These are phyloP conservation scores for Diospyros kaki DNA, from an alignment of 148 eudicot species.

Conservation along the genomic window DNA sequence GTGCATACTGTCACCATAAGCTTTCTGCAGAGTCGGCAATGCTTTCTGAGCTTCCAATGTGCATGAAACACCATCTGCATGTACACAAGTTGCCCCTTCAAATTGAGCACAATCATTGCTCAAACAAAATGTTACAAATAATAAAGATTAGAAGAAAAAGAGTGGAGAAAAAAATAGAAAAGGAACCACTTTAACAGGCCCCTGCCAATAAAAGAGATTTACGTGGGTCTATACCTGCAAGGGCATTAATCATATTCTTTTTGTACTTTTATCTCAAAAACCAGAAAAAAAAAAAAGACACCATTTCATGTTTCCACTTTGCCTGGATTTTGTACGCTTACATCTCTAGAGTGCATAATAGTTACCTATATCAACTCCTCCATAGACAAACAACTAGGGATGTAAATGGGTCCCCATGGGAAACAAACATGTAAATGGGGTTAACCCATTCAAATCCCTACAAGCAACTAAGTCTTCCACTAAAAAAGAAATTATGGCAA, in stretches of 20 bases:
- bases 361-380: not conserved
- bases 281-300: not conserved
- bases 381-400: not conserved
- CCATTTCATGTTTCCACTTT: not conserved
- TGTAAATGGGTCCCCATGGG: too few species aligned
- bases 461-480: not conserved
- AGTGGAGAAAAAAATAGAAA: not conserved
- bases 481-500: not conserved
- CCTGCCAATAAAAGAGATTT: not conserved
- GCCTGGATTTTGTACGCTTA: not conserved
- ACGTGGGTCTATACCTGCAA: not conserved
- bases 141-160: not conserved
- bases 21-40: constrained; percentile 68
- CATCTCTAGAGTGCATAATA: constrained; percentile 1
- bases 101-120: not conserved
- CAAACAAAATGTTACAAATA: not conserved
- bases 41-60: constrained; percentile 60
- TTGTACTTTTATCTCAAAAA: not conserved
- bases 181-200: not conserved
- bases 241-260: not conserved
- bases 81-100: not conserved
- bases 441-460: too few species aligned
- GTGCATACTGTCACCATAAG: constrained; percentile 75
- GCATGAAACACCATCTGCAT: constrained; percentile 69
- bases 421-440: too few species aligned